These are phyloP conservation scores for Platanus orientalis DNA, from an alignment of 164 flowering plant genomes.

Conservation along the genomic window DNA sequence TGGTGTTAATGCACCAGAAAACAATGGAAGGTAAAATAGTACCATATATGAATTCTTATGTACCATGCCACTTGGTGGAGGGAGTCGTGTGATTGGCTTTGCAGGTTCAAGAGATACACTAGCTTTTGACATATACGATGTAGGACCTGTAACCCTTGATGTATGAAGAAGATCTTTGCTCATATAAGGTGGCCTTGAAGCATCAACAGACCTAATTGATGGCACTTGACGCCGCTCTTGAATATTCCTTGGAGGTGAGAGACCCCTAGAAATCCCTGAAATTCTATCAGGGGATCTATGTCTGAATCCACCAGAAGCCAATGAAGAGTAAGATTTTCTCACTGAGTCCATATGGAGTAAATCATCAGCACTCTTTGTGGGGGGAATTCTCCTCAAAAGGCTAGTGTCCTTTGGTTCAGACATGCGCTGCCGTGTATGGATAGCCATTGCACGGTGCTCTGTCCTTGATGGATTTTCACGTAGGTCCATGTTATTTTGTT, in stretches of 20 bases:
- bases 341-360: slow-evolving; percentile 33
- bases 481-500: slow-evolving; percentile 38
- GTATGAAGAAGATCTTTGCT: slow-evolving; percentile 35
- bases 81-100: slow-evolving; percentile 37
- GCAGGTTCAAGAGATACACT: slow-evolving; percentile 29
- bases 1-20: not conserved
- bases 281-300: slow-evolving; percentile 63
- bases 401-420: slow-evolving; percentile 28
- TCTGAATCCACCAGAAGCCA: slow-evolving; percentile 55
- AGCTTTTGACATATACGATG: slow-evolving; percentile 33
- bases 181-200: slow-evolving; percentile 37
- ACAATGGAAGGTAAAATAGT: slow-evolving; percentile 8
- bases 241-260: slow-evolving; percentile 42
- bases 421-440: slow-evolving; percentile 23
- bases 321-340: slow-evolving; percentile 45
- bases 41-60: slow-evolving; percentile 49
- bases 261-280: slow-evolving; percentile 37
- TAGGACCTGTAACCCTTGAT: slow-evolving; percentile 26
- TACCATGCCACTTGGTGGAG: slow-evolving; percentile 25
- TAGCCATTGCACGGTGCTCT: slow-evolving; percentile 25
- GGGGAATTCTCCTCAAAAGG: slow-evolving; percentile 30
- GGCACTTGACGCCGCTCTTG: slow-evolving; percentile 34
- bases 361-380: slow-evolving; percentile 44
- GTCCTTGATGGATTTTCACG: slow-evolving; percentile 59
- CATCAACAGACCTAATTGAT: slow-evolving; percentile 40